Conservation (phyloP, 345 rosid genomes). For the Hibiscus trionum region DNA sequence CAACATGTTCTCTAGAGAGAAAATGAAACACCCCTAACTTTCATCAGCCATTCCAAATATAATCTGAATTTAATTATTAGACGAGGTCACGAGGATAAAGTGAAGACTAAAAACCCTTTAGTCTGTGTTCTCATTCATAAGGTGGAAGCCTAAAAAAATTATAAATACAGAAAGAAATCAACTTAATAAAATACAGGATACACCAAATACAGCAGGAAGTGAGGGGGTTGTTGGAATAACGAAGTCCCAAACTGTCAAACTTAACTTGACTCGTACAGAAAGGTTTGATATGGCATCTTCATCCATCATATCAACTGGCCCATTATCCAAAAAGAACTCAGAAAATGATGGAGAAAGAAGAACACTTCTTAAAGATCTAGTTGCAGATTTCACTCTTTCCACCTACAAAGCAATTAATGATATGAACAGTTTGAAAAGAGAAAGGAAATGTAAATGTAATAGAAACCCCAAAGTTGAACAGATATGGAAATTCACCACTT, state of each 20-base stretch:
- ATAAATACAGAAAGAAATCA: not conserved
- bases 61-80: not conserved
- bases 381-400: constrained; percentile 51
- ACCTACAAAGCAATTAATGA: constrained; percentile 6
- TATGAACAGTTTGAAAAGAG: constrained; percentile 23
- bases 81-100: not conserved
- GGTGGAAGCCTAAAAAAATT: not conserved
- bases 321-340: constrained; percentile 75
- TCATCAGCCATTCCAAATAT: not conserved
- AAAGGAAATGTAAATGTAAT: not conserved
- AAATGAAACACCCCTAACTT: not conserved
- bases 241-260: constrained; percentile 93
- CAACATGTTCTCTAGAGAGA: not conserved
- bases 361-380: constrained; percentile 74
- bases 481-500: constrained; percentile 47
- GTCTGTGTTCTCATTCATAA: not conserved
- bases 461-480: not conserved
- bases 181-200: constrained; percentile 36
- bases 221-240: constrained; percentile 83
- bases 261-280: constrained; percentile 66
- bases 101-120: not conserved
- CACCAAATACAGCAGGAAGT: constrained; percentile 95
- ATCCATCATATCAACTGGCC: constrained; percentile 75
- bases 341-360: constrained; percentile 77
- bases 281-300: constrained; percentile 87